A percentile compares a stretch with the other conserved stretches of the same genome.
phyloP scores from a whole-genome alignment of 1,139 yeast species.

The Lodderomyces orthopsilosis region DNA sequence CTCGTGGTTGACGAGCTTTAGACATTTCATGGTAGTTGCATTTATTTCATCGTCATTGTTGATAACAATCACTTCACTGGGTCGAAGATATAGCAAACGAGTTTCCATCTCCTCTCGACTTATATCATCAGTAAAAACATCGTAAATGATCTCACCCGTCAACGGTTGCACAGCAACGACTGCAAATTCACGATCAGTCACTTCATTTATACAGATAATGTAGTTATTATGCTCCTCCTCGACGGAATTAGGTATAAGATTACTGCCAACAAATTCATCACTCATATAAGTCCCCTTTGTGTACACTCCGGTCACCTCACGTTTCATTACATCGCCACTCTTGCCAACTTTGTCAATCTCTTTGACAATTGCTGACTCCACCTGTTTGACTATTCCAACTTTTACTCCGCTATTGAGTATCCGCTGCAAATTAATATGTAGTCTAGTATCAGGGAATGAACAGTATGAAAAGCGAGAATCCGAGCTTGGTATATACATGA shows the following conservation, averaged over 20 bases:
- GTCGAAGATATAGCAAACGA: slow-evolving; percentile 67
- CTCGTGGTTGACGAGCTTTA: slow-evolving; percentile 17
- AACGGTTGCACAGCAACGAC: slow-evolving; percentile 71
- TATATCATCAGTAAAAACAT: slow-evolving; percentile 57
- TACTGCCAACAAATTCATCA: slow-evolving; percentile 40
- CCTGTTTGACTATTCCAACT: slow-evolving; percentile 85
- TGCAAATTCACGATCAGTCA: slow-evolving; percentile 22
- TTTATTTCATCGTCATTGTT: slow-evolving; percentile 16
- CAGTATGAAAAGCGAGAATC: slow-evolving; percentile 75
- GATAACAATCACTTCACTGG: slow-evolving; percentile 64
- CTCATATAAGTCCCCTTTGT: slow-evolving; percentile 85
- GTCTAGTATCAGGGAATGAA: slow-evolving; percentile 74
- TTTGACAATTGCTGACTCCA: slow-evolving; percentile 76
- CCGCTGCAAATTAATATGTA: slow-evolving; percentile 72
- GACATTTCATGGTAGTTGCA: slow-evolving; percentile 25
- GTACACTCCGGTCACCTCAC: slow-evolving; percentile 69
- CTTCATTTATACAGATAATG: slow-evolving; percentile 29
- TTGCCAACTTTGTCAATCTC: slow-evolving; percentile 40
- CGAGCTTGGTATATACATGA: slow-evolving; percentile 68
- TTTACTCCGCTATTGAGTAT: slow-evolving; percentile 62
- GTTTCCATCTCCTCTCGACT: slow-evolving; percentile 66
- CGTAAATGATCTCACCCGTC: slow-evolving; percentile 77
- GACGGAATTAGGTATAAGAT: slow-evolving; percentile 15
- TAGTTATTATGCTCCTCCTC: slow-evolving; percentile 27
- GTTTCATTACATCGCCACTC: slow-evolving; percentile 53